Conservation (phyloP, 352 stramenopile genomes). For the Phytophthora meadii region DNA sequence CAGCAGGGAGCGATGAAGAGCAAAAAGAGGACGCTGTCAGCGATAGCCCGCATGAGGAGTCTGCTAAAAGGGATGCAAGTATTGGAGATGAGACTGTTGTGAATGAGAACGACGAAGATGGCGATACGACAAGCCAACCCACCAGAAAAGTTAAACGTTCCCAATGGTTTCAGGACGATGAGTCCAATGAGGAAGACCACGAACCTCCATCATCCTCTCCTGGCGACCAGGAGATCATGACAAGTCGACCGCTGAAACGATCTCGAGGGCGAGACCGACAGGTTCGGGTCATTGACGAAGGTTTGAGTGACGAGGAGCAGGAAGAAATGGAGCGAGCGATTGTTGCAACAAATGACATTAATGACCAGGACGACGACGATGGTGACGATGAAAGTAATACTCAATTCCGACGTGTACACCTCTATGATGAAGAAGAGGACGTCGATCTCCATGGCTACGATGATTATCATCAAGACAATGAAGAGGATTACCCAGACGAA, state of each 20-base stretch:
- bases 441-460: slow-evolving; percentile 30
- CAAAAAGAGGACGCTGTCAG: slow-evolving; percentile 11
- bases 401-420: slow-evolving; percentile 22
- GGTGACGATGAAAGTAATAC: slow-evolving; percentile 14
- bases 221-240: not conserved
- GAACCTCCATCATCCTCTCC: not conserved
- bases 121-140: slow-evolving; percentile 6
- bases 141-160: slow-evolving; percentile 25
- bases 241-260: slow-evolving; percentile 27
- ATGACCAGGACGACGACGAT: slow-evolving; percentile 10
- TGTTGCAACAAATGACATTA: not conserved
- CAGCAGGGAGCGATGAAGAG: slow-evolving; percentile 24
- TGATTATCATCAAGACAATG: slow-evolving; percentile 26
- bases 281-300: slow-evolving; percentile 40
- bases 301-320: slow-evolving; percentile 44
- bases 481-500: slow-evolving; percentile 30
- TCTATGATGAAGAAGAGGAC: slow-evolving; percentile 30
- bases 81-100: slow-evolving; percentile 10
- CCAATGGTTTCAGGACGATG: slow-evolving; percentile 38
- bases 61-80: slow-evolving; percentile 5
- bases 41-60: slow-evolving; percentile 15
- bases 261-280: slow-evolving; percentile 20
- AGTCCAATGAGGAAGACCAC: slow-evolving; percentile 38
- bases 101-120: slow-evolving; percentile 26
- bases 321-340: slow-evolving; percentile 34